Conservation (phyloP, 2,329 filamentous ascomycete species). For the Aschersonia sp. region DNA sequence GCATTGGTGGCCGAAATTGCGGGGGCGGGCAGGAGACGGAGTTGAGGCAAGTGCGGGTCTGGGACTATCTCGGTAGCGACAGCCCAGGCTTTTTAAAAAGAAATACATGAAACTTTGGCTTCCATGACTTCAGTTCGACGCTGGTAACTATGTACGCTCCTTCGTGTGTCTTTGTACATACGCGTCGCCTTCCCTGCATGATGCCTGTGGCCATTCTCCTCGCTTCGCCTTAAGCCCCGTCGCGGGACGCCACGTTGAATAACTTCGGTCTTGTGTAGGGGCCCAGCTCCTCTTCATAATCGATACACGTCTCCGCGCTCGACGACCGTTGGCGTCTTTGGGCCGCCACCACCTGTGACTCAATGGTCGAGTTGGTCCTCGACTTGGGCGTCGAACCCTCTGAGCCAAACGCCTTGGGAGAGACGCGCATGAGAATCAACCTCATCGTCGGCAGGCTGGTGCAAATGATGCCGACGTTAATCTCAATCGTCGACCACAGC, state of each 20-base stretch:
- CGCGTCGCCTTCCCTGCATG: background rate
- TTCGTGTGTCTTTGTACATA: background rate
- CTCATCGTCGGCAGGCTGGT: conserved; percentile 15
- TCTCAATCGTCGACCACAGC: conserved; percentile 16
- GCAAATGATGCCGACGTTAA: conserved; percentile 17
- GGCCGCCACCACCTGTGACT: background rate
- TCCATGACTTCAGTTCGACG: no score
- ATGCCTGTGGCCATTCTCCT: background rate
- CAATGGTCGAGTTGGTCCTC: background rate
- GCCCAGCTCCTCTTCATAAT: background rate
- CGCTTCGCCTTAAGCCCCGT: background rate
- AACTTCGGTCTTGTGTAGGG: background rate
- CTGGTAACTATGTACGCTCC: no score
- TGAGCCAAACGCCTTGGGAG: conserved; percentile 1
- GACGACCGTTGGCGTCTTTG: conserved; percentile 1
- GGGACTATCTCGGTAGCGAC: background rate
- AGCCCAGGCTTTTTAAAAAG: background rate
- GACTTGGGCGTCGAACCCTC: background rate
- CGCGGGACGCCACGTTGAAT: background rate
- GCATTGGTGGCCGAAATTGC: background rate
- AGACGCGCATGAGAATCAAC: conserved; percentile 6
- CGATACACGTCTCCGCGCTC: conserved; percentile 1
- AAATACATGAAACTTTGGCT: background rate
- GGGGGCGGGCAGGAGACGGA: background rate
- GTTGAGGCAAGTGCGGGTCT: background rate